These are phyloP conservation scores for Chrysanthemum seticuspe DNA, from an alignment of 129 eudicot species.

Conservation along the genomic window DNA sequence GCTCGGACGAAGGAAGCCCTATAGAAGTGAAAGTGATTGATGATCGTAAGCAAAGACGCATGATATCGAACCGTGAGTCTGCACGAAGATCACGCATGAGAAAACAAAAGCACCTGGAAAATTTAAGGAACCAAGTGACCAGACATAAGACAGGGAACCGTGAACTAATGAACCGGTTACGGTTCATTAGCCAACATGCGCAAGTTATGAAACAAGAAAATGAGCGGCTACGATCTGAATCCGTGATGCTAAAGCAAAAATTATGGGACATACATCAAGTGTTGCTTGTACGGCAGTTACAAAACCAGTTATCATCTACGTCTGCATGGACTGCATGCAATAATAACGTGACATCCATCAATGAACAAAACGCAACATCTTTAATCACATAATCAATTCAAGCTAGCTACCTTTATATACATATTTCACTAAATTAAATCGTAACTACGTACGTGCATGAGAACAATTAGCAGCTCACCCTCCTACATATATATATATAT, in stretches of 20 bases:
- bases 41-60: slow-evolving; percentile 76
- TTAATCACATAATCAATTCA: slow-evolving; percentile 31
- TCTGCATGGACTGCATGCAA: slow-evolving; percentile 64
- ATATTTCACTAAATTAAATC: slow-evolving; percentile 12
- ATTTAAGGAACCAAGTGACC: slow-evolving; percentile 60
- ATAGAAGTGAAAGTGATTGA: slow-evolving; percentile 28
- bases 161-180: slow-evolving; percentile 65
- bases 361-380: slow-evolving; percentile 36
- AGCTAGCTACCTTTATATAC: neutral
- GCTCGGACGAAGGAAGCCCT: slow-evolving; percentile 39
- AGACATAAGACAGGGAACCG: slow-evolving; percentile 54
- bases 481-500: neutral
- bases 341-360: slow-evolving; percentile 44
- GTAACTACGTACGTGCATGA: slow-evolving; percentile 23
- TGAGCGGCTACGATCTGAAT: slow-evolving; percentile 58
- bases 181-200: slow-evolving; percentile 37
- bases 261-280: slow-evolving; percentile 65
- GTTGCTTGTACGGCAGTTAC: slow-evolving; percentile 55
- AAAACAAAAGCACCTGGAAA: slow-evolving; percentile 81
- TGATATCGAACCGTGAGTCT: slow-evolving; percentile 93
- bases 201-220: slow-evolving; percentile 52
- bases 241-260: slow-evolving; percentile 51
- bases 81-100: slow-evolving; percentile 89
- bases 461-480: slow-evolving; percentile 1
- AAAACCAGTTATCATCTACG: slow-evolving; percentile 38